Evolutionary conservation across 148 eudicot species (phyloP).

Genomic region (Rhododendron ferrugineum): DNA sequence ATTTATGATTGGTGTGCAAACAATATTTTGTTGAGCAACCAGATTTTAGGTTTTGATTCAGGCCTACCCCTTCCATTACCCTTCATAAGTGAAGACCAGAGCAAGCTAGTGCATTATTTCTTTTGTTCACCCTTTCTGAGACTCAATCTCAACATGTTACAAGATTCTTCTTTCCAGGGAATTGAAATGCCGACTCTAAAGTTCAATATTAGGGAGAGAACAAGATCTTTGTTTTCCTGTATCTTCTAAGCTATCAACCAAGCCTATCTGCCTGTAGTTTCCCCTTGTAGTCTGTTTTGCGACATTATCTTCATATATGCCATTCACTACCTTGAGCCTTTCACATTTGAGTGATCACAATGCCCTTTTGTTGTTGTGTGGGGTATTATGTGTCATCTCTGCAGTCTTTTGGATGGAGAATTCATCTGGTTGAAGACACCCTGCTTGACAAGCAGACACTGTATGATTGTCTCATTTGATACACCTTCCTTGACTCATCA

Average conservation of each 20-base stretch:
- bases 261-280: not conserved
- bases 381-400: not conserved
- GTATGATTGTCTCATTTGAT: not conserved
- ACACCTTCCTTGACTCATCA: not conserved
- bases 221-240: not conserved
- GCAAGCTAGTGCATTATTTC: not conserved
- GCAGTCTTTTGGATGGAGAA: not conserved
- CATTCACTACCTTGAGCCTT: not conserved
- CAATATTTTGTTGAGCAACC: not conserved
- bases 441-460: not conserved
- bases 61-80: not conserved
- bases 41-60: not conserved
- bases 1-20: not conserved
- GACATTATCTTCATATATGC: not conserved
- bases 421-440: not conserved
- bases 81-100: not conserved
- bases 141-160: not conserved
- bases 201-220: not conserved
- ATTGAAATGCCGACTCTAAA: not conserved
- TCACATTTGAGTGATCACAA: not conserved
- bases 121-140: not conserved
- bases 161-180: not conserved
- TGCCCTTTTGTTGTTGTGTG: not conserved
- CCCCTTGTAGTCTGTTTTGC: not conserved
- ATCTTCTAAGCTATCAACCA: not conserved